Evolutionary conservation across 208 protist genomes (phyloP).

Genomic region (Crithidia expoeki): DNA sequence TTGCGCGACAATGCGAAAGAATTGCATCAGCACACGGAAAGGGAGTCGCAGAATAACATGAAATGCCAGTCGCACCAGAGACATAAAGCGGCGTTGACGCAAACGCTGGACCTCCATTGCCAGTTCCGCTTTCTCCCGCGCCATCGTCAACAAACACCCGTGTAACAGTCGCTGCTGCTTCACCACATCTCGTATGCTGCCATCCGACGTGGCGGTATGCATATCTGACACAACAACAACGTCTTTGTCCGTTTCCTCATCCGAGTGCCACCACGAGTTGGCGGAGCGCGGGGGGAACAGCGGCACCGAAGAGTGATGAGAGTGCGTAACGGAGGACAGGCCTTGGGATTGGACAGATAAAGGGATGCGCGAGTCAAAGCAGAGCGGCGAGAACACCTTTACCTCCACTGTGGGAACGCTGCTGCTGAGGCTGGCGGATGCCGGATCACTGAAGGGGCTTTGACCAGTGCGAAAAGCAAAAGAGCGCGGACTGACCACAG

Average conservation of each 20-base stretch:
- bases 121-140: slow-evolving; percentile 6
- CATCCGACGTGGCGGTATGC: background rate
- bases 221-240: background rate
- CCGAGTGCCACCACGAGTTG: background rate
- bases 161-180: slow-evolving; percentile 28
- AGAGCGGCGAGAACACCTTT: slow-evolving; percentile 28
- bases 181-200: background rate
- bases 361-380: slow-evolving; percentile 3
- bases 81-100: background rate
- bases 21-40: slow-evolving; percentile 3
- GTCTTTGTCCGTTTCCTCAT: background rate
- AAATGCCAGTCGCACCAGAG: background rate
- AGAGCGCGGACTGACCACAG: slow-evolving; percentile 9
- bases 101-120: background rate
- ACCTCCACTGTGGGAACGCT: slow-evolving; percentile 1
- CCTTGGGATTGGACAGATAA: slow-evolving; percentile 8
- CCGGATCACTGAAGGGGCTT: background rate
- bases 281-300: background rate
- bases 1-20: background rate
- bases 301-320: slow-evolving; percentile 4
- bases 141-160: slow-evolving; percentile 18
- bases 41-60: slow-evolving; percentile 14
- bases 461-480: background rate
- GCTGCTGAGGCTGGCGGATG: slow-evolving; percentile 6
- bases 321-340: background rate